Percentiles rank a stretch among this genome's conserved stretches.
Conservation (phyloP, 495 filamentous ascomycete genomes). For the Aspergillus funiculosus region DNA sequence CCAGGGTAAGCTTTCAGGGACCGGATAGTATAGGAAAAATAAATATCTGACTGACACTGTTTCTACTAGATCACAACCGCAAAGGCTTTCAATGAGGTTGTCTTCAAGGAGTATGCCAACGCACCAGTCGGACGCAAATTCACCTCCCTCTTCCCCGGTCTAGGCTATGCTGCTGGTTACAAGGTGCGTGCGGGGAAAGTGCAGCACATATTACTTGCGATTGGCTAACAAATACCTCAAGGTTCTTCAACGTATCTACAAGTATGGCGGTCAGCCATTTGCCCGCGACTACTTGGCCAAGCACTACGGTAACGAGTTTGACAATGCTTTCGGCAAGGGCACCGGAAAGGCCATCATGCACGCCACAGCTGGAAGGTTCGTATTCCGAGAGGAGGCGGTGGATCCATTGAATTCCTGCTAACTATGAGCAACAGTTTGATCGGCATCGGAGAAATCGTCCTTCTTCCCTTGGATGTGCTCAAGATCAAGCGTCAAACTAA, state of each 20-base stretch:
- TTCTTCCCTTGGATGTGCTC: conserved; percentile 91
- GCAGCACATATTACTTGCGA: not conserved
- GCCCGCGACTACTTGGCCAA: conserved; percentile 82
- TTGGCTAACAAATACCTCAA: conserved; percentile 25
- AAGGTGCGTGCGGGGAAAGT: conserved; percentile 55
- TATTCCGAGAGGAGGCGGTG: not conserved
- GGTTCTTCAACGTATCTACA: conserved; percentile 94
- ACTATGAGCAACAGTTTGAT: conserved; percentile 64
- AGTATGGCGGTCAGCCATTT: conserved; percentile 97
- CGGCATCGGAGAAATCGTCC: conserved; percentile 92
- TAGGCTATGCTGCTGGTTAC: conserved; percentile 96
- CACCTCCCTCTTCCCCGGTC: conserved; percentile 90
- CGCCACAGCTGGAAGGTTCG: conserved; percentile 86
- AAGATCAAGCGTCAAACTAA: conserved; percentile 99
- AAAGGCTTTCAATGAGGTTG: conserved; percentile 71
- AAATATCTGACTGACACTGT: not conserved
- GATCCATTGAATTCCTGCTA: conserved; percentile 10
- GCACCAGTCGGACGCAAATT: conserved; percentile 70
- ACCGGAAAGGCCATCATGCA: conserved; percentile 98
- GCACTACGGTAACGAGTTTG: conserved; percentile 77
- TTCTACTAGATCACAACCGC: conserved; percentile 50
- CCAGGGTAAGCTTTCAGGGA: conserved; percentile 47
- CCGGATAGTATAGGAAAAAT: no score
- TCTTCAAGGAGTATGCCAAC: conserved; percentile 85
- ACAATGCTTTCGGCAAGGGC: conserved; percentile 86